phyloP scores from a whole-genome alignment of 2,329 filamentous ascomycete genomes.

The Dryadomyces sulphureus region DNA sequence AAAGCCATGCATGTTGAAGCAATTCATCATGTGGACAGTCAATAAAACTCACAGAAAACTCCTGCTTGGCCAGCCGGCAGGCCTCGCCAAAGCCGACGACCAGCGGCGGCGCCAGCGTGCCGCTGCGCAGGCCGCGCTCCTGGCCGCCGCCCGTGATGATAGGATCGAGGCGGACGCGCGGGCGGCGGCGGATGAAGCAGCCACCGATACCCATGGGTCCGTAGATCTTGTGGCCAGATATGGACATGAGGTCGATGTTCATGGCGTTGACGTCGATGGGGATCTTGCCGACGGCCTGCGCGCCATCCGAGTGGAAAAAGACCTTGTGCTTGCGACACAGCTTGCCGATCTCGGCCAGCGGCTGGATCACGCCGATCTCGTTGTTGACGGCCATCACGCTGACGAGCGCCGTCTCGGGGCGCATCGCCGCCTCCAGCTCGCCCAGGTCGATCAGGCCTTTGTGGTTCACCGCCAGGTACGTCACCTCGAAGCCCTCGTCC shows the following conservation, averaged over 20 bases:
- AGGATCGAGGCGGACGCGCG: conserved; percentile 84
- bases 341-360: conserved; percentile 81
- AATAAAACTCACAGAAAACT: conserved; percentile 64
- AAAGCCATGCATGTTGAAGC: conserved; percentile 81
- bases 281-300: conserved; percentile 98
- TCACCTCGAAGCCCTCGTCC: conserved; percentile 91
- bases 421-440: conserved; percentile 75
- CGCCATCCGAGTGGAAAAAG: conserved; percentile 95
- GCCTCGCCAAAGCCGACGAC: conserved; percentile 92
- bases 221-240: conserved; percentile 97
- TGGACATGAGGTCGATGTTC: conserved; percentile 98
- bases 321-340: conserved; percentile 84
- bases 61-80: conserved; percentile 77
- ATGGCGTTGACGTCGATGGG: conserved; percentile 92
- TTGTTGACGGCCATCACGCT: conserved; percentile 99
- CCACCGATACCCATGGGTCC: conserved; percentile 94
- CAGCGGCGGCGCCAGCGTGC: conserved; percentile 78
- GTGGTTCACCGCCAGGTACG: conserved; percentile 81
- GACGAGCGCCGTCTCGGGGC: conserved; percentile 80
- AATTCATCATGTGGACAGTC: conserved; percentile 54
- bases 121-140: conserved; percentile 86
- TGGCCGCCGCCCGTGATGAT: conserved; percentile 95
- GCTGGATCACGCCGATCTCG: conserved; percentile 98
- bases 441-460: conserved; percentile 78
- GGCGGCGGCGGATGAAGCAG: conserved; percentile 85